These are phyloP conservation scores for Coccinonectria pachysandricola DNA, from an alignment of 2,329 filamentous ascomycete species.

Conservation along the genomic window DNA sequence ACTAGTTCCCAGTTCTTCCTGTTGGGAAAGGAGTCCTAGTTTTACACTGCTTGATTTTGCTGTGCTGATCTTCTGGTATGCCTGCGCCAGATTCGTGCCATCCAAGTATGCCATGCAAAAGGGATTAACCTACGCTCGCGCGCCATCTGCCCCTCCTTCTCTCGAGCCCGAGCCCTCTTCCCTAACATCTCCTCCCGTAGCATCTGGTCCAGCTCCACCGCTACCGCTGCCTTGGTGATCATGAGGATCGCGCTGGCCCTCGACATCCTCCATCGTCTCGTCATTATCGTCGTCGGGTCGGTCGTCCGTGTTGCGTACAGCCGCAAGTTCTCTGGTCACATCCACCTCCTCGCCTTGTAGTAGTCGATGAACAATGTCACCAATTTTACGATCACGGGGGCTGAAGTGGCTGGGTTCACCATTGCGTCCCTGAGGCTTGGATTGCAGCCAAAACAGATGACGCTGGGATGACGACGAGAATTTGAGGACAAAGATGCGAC, in stretches of 20 bases:
- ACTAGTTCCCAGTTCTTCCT: conserved; percentile 21
- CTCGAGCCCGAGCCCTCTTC: conserved; percentile 81
- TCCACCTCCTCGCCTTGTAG: conserved; percentile 85
- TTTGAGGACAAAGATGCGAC: conserved; percentile 86
- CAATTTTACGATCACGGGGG: conserved; percentile 74
- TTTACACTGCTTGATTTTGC: conserved; percentile 22
- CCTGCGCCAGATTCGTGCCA: conserved; percentile 14
- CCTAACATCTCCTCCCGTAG: conserved; percentile 83
- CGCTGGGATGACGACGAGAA: conserved; percentile 87
- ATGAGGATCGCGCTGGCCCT: conserved; percentile 50
- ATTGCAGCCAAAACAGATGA: conserved; percentile 94
- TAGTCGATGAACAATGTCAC: conserved; percentile 73
- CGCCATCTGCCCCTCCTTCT: conserved; percentile 91
- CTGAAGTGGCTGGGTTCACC: conserved; percentile 72
- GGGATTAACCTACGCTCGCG: conserved; percentile 87
- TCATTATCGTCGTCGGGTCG: conserved; percentile 50
- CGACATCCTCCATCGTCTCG: conserved; percentile 47
- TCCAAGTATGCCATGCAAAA: conserved; percentile 19
- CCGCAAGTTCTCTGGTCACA: conserved; percentile 60
- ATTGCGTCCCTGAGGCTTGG: conserved; percentile 63
- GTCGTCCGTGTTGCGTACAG: conserved; percentile 43
- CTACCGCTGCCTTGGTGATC: conserved; percentile 50
- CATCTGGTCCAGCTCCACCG: conserved; percentile 75
- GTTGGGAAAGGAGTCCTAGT: conserved; percentile 20
- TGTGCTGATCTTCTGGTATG: conserved; percentile 13